Conservation (phyloP, 2,329 filamentous ascomycete genomes). For the Colletotrichum eleusines region DNA sequence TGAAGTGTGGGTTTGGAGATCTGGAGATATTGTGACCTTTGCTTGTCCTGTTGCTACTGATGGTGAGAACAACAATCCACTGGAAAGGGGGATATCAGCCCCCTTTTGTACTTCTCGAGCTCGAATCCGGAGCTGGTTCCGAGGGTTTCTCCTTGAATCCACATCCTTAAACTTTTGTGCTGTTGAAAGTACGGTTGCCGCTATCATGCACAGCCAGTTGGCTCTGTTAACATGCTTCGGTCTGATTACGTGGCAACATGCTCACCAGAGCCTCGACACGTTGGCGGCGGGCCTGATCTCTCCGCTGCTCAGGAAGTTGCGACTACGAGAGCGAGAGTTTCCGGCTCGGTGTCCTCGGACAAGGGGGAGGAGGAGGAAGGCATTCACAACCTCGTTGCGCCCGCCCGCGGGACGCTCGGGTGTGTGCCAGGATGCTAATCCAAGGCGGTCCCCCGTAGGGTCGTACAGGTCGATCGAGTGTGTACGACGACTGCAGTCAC, state of each 20-base stretch:
- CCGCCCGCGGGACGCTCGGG: constrained; percentile 9
- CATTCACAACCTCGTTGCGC: background rate
- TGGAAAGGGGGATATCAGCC: background rate
- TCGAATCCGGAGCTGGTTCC: constrained; percentile 3
- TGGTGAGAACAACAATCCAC: background rate
- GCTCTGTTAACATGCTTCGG: background rate
- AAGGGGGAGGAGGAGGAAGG: background rate
- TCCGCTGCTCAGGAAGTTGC: background rate
- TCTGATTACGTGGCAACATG: background rate
- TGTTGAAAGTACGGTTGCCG: background rate
- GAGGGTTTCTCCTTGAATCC: background rate
- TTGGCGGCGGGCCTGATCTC: background rate
- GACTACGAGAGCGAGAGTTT: constrained; percentile 25
- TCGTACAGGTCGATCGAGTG: constrained; percentile 16
- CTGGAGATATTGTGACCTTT: background rate
- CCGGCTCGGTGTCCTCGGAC: background rate
- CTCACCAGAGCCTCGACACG: background rate
- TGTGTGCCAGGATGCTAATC: no score
- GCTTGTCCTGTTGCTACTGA: background rate
- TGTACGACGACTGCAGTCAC: background rate
- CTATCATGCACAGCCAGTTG: constrained; percentile 12
- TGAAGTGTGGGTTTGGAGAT: background rate
- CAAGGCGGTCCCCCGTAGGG: no score
- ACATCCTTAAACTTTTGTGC: constrained; percentile 10
- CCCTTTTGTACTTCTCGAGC: constrained; percentile 8